These are phyloP conservation scores for Inonotus hispidus DNA, from an alignment of 1,284 basidiomycete genomes.

Conservation along the genomic window DNA sequence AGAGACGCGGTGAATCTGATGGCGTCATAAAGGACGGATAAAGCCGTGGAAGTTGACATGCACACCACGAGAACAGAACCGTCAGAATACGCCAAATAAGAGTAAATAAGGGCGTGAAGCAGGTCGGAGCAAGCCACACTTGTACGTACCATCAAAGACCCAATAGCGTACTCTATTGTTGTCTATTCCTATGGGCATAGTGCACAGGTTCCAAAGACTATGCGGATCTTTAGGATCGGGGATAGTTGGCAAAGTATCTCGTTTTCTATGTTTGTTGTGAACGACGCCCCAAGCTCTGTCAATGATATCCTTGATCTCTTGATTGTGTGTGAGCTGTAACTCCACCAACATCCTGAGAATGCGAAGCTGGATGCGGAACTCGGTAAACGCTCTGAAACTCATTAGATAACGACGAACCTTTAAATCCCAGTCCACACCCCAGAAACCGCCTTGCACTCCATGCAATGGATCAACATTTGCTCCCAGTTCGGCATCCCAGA, in stretches of 20 bases:
- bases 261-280: conserved; percentile 77
- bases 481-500: conserved; percentile 65
- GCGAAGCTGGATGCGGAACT: conserved; percentile 48
- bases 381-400: conserved; percentile 4
- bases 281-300: conserved; percentile 80
- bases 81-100: conserved; percentile 46
- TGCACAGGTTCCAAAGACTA: conserved; percentile 56
- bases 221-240: conserved; percentile 50
- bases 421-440: conserved; percentile 67
- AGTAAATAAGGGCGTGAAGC: conserved; percentile 49
- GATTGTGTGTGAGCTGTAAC: conserved; percentile 62
- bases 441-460: conserved; percentile 58
- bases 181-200: conserved; percentile 71
- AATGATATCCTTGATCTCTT: conserved; percentile 61
- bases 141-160: conserved; percentile 75
- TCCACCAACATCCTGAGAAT: conserved; percentile 76
- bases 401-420: conserved; percentile 47
- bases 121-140: conserved; percentile 28
- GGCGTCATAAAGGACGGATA: conserved; percentile 21
- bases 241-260: conserved; percentile 47
- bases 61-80: conserved; percentile 25
- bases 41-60: conserved; percentile 23
- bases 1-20: conserved; percentile 74
- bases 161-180: conserved; percentile 67
- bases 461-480: conserved; percentile 69